Conservation (phyloP, 2,329 filamentous ascomycete species). For the Fusarium tricinctum region DNA sequence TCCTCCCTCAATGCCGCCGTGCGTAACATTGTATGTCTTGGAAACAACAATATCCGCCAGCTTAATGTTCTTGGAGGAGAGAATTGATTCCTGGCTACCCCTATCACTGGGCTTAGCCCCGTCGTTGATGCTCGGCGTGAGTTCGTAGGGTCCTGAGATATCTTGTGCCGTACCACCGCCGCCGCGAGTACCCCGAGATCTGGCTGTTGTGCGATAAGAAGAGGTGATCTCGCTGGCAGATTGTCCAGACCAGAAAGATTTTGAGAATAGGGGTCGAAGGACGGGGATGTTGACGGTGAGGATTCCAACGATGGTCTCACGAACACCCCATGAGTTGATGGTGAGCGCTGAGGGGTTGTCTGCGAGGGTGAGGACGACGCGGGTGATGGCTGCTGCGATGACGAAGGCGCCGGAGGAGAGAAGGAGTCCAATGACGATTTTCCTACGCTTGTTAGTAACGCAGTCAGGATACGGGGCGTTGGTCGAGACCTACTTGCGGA, state of each 20-base stretch:
- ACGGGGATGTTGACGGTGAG: constrained; percentile 54
- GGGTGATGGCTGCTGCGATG: constrained; percentile 47
- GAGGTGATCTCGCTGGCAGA: constrained; percentile 4
- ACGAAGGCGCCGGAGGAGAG: constrained; percentile 49
- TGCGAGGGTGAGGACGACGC: constrained; percentile 40
- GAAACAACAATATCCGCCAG: constrained; percentile 28
- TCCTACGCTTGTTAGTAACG: constrained; percentile 20
- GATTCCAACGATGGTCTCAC: constrained; percentile 56
- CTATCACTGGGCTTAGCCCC: constrained; percentile 3
- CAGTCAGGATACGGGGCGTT: fast-evolving
- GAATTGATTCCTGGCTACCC: constrained; percentile 38
- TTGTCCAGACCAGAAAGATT: constrained; percentile 22
- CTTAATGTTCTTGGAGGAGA: background rate
- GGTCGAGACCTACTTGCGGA: constrained; percentile 31
- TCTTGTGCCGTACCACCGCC: constrained; percentile 22
- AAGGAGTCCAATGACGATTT: constrained; percentile 47
- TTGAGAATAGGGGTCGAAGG: constrained; percentile 30
- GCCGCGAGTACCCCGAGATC: background rate
- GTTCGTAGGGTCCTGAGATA: constrained; percentile 31
- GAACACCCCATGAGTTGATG: constrained; percentile 49
- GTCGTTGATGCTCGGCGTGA: constrained; percentile 24
- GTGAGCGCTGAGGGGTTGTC: constrained; percentile 44
- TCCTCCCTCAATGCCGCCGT: background rate
- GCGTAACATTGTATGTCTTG: constrained; percentile 31
- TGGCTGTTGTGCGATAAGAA: background rate